Conservation (phyloP, 208 protist genomes). For the Acanthamoeba triangularis region DNA sequence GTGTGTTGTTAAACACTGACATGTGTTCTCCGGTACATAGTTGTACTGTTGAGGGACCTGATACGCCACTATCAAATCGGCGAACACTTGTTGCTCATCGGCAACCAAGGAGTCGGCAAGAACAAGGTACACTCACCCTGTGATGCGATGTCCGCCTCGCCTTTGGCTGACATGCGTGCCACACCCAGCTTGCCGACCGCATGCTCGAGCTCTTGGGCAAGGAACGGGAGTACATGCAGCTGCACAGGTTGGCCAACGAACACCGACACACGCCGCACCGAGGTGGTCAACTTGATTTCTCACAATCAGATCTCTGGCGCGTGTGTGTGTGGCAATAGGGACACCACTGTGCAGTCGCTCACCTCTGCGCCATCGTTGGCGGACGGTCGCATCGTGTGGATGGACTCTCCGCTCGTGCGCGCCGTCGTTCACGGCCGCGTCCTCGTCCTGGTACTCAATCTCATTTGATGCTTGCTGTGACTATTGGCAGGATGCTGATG, state of each 20-base stretch:
- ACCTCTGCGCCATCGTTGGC: conserved; percentile 94
- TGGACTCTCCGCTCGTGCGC: conserved; percentile 96
- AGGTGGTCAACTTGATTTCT: conserved; percentile 83
- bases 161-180: neutral
- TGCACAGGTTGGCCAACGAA: conserved; percentile 89
- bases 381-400: conserved; percentile 94
- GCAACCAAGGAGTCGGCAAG: conserved; percentile 97
- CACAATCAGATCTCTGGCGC: neutral
- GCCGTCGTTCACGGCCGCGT: conserved; percentile 95
- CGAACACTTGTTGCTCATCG: conserved; percentile 95
- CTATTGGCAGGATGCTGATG: too few species aligned
- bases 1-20: neutral
- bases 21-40: neutral
- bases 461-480: neutral
- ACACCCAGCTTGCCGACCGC: conserved; percentile 90
- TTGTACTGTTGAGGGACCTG: conserved; percentile 93
- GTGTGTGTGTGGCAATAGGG: conserved; percentile 74
- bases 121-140: conserved; percentile 93
- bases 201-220: conserved; percentile 94
- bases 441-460: conserved; percentile 92
- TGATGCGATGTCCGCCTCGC: neutral
- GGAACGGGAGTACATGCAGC: conserved; percentile 97
- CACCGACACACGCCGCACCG: conserved; percentile 78
- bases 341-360: conserved; percentile 95
- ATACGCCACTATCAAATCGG: conserved; percentile 91